Evolutionary conservation across 1,139 yeast genomes (phyloP), one percentile per base, ranked within the genome.

Genomic region (Saccharomyces hybrid): DNA sequence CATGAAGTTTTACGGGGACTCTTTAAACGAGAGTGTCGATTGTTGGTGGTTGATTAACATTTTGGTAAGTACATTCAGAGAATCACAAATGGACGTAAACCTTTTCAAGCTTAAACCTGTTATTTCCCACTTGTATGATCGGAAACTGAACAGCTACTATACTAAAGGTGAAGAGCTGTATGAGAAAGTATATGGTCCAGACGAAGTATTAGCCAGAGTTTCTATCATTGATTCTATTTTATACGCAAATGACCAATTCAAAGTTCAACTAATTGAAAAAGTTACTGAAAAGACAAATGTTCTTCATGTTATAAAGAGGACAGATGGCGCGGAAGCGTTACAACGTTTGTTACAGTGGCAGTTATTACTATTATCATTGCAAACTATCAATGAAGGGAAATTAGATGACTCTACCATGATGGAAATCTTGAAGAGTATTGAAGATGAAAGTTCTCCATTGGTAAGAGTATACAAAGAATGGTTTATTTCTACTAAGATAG

Each of bases 381-480:
- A 58, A 19, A 63, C 60, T 4, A 41, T 64, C 5, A 55, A 60
- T 1, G 31, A 55, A 6, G 55, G 53, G 0, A 51, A 51, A 1
- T 52, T 75, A n/a, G 53, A 64, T 1, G 13, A 58, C 0, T 58
- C 62, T 28, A 62, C 73, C 2, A 50, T 63, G 1, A 54, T 58
- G 0, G 49, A 57, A 1, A 58, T 78, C 9, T 52, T 73, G 4
- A 68, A 71, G 0, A 68, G 74, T 19, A 58, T 83, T 3, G 72
- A 71, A 42, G 68, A 64, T 2, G 96, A 89, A 58, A 82, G 89
- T 11, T 86, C 95, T 59, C 97, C 96, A 0, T 73, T 84, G 56
- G 88, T 81, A 1, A 79, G 97, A 56, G 72, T 80, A 2, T 87
- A 85, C 62, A 71, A 86, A 53, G 97, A 90, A 64, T 90, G 97